Conservation (phyloP, 2,329 filamentous ascomycete species). For the Aspergillus fischeri region DNA sequence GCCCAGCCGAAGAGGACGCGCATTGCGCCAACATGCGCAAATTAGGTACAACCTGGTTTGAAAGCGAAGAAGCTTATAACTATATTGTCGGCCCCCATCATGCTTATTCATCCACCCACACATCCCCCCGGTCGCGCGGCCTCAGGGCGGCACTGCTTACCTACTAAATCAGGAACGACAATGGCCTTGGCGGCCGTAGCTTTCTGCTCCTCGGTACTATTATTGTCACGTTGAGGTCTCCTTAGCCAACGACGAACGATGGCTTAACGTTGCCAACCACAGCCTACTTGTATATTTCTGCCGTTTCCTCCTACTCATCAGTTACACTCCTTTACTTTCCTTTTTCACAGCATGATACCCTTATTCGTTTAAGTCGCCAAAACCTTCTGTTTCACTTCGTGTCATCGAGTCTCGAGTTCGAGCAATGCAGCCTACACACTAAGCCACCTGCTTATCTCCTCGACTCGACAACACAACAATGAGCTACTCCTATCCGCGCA, state of each 20-base stretch:
- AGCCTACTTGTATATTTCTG: not conserved
- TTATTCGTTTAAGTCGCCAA: not conserved
- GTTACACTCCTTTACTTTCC: not conserved
- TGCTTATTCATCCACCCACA: too few species aligned
- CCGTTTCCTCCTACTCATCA: not conserved
- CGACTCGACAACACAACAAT: conserved; percentile 20
- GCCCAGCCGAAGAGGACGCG: too few species aligned
- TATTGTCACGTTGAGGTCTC: not conserved
- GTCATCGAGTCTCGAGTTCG: conserved; percentile 10
- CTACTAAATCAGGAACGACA: too few species aligned
- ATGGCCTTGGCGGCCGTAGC: too few species aligned
- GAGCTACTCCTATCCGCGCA: conserved; percentile 33
- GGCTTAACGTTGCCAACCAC: not conserved
- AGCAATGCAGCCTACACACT: conserved; percentile 17
- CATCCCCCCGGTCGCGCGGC: too few species aligned
- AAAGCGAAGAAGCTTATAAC: too few species aligned
- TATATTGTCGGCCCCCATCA: too few species aligned
- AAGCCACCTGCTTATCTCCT: conserved; percentile 10
- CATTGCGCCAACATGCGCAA: too few species aligned
- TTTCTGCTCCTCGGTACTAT: too few species aligned
- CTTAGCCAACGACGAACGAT: not conserved
- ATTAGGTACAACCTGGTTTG: too few species aligned
- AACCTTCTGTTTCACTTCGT: not conserved
- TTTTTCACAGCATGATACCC: not conserved
- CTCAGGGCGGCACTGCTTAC: too few species aligned